phyloP scores from a whole-genome alignment of 208 protist species.

The Trypanosoma brucei region DNA sequence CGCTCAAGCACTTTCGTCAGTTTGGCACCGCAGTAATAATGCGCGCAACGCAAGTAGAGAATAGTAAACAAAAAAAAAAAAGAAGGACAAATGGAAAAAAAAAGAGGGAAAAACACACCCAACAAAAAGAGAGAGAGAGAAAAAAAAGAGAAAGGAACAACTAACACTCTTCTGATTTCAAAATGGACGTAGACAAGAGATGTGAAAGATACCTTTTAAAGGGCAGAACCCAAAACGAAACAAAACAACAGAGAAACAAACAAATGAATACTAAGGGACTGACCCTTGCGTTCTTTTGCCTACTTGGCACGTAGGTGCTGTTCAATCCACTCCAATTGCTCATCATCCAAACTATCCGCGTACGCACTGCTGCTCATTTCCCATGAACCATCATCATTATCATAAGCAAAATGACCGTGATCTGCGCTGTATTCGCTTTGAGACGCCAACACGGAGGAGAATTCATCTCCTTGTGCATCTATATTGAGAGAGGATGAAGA shows the following conservation, averaged over 20 bases:
- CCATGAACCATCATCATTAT: constrained; percentile 45
- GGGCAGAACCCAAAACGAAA: too few relatives aligned
- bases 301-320: constrained; percentile 62
- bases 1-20: too few relatives aligned
- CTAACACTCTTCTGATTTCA: too few relatives aligned
- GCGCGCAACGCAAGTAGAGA: not conserved
- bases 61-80: not conserved
- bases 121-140: too few relatives aligned
- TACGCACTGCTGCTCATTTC: constrained; percentile 78
- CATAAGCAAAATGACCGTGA: constrained; percentile 1
- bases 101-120: not conserved
- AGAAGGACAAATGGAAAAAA: not conserved
- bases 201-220: too few relatives aligned
- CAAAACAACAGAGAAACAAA: too few relatives aligned
- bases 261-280: not conserved
- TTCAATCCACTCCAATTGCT: constrained; percentile 73
- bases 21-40: not conserved
- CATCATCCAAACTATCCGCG: constrained; percentile 75
- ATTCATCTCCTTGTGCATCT: constrained; percentile 7
- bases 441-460: not conserved
- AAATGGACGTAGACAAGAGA: too few relatives aligned
- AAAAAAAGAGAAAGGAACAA: too few relatives aligned
- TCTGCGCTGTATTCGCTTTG: constrained; percentile 7
- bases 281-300: constrained; percentile 19
- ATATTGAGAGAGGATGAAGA: constrained; percentile 15